Conservation (phyloP, 305 asterid genomes). For the Caryopteris hybrid region DNA sequence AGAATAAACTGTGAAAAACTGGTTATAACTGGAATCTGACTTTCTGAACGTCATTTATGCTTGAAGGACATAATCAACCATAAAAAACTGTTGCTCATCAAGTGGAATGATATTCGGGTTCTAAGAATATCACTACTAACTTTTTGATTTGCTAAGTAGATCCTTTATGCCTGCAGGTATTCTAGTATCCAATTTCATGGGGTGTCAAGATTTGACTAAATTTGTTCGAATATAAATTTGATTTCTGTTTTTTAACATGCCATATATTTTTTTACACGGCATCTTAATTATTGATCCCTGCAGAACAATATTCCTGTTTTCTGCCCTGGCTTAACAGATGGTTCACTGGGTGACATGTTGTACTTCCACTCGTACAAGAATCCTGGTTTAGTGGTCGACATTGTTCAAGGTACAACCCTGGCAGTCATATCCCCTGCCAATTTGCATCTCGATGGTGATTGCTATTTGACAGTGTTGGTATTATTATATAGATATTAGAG, state of each 20-base stretch:
- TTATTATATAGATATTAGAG: conserved; percentile 67
- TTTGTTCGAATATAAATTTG: background rate
- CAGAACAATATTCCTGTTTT: conserved; percentile 79
- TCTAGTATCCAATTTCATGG: background rate
- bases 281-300: conserved; percentile 12
- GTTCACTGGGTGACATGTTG: conserved; percentile 91
- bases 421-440: background rate
- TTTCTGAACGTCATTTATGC: background rate
- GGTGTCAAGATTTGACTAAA: background rate
- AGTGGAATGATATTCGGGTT: background rate
- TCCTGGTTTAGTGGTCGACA: conserved; percentile 79
- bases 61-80: background rate
- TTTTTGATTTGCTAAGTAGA: background rate
- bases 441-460: background rate
- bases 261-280: background rate
- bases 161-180: background rate
- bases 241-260: background rate
- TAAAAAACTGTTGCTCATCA: background rate
- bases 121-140: background rate
- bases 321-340: conserved; percentile 93
- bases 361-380: conserved; percentile 78
- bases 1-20: background rate
- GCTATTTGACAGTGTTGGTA: background rate
- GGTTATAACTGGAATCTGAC: background rate
- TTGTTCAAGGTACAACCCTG: conserved; percentile 68